These are phyloP conservation scores for Auriscalpium microsporum DNA, from an alignment of 768 basidiomycete species.

Conservation along the genomic window DNA sequence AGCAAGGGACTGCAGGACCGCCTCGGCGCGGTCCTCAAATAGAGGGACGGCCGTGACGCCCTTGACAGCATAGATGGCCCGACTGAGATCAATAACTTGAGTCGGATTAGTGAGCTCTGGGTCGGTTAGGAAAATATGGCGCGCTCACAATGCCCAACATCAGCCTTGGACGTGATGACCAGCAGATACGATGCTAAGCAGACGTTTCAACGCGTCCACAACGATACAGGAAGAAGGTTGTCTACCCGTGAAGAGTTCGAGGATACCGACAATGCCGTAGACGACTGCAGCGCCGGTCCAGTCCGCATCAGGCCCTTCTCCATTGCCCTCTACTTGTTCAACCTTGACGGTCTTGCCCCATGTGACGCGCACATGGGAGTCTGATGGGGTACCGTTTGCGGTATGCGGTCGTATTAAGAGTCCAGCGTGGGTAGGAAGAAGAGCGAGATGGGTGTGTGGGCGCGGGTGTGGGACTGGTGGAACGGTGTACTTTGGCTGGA, in stretches of 20 bases:
- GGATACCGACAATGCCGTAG: conserved; percentile 68
- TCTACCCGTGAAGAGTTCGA: conserved; percentile 67
- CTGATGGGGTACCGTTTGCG: conserved; percentile 21
- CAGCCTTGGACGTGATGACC: conserved; percentile 54
- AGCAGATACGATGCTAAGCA: conserved; percentile 64
- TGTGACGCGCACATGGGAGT: conserved; percentile 39
- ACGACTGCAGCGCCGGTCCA: conserved; percentile 54
- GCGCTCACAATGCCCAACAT: conserved; percentile 59
- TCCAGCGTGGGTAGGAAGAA: conserved; percentile 51
- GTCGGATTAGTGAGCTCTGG: neutral
- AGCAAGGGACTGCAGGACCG: conserved; percentile 42
- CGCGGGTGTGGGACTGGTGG: conserved; percentile 70
- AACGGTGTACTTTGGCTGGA: conserved; percentile 58
- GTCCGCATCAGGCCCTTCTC: conserved; percentile 29
- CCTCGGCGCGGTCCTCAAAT: conserved; percentile 50
- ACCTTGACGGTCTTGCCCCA: conserved; percentile 55
- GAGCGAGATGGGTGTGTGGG: conserved; percentile 60
- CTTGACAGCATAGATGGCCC: conserved; percentile 60
- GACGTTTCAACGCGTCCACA: neutral
- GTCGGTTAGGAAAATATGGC: neutral
- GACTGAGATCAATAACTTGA: conserved; percentile 56
- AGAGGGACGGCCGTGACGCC: conserved; percentile 66
- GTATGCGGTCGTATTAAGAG: conserved; percentile 59
- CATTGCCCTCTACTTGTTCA: conserved; percentile 37
- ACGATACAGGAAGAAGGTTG: conserved; percentile 10